Evolutionary conservation across 495 filamentous ascomycete species (phyloP).

Genomic region (Aspergillus ellipticus): DNA sequence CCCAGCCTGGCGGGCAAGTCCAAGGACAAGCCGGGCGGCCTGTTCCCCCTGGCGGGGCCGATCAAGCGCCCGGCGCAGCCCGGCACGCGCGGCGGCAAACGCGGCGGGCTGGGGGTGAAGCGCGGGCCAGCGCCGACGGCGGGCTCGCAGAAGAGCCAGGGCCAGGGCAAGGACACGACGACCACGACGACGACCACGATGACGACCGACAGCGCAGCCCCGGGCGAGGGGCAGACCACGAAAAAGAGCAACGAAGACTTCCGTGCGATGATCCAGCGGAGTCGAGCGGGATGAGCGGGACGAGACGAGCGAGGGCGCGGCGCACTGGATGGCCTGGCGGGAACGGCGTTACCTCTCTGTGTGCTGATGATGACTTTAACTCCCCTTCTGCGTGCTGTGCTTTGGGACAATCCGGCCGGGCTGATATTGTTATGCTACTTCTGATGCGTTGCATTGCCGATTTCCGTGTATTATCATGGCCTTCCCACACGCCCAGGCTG

Average conservation of each 20-base stretch:
- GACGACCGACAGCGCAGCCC: slow-evolving; percentile 17
- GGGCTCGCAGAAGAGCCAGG: slow-evolving; percentile 37
- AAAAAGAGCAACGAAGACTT: slow-evolving; percentile 87
- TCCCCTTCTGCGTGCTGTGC: not conserved
- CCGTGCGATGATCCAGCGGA: slow-evolving; percentile 64
- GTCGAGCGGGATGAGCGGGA: slow-evolving; percentile 23
- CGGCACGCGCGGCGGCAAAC: slow-evolving; percentile 44
- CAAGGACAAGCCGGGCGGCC: slow-evolving; percentile 37
- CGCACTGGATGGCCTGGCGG: slow-evolving; percentile 26
- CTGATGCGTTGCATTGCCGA: not conserved
- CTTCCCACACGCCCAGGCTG: not conserved
- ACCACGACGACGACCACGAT: slow-evolving; percentile 28
- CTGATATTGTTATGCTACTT: not conserved
- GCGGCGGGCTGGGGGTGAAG: slow-evolving; percentile 55
- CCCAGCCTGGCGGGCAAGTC: slow-evolving; percentile 24
- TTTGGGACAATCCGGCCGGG: not conserved
- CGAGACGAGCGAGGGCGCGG: slow-evolving; percentile 13
- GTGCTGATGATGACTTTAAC: slow-evolving; percentile 4
- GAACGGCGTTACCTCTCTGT: slow-evolving; percentile 17
- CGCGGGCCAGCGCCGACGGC: slow-evolving; percentile 17
- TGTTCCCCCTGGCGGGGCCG: slow-evolving; percentile 46
- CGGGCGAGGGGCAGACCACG: slow-evolving; percentile 24
- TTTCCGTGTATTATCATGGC: slow-evolving; percentile 5
- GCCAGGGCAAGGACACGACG: slow-evolving; percentile 30
- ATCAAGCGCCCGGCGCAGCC: slow-evolving; percentile 57